phyloP scores from a whole-genome alignment of 371 early-diverging fungal genomes.

The Coemansia sp. region DNA sequence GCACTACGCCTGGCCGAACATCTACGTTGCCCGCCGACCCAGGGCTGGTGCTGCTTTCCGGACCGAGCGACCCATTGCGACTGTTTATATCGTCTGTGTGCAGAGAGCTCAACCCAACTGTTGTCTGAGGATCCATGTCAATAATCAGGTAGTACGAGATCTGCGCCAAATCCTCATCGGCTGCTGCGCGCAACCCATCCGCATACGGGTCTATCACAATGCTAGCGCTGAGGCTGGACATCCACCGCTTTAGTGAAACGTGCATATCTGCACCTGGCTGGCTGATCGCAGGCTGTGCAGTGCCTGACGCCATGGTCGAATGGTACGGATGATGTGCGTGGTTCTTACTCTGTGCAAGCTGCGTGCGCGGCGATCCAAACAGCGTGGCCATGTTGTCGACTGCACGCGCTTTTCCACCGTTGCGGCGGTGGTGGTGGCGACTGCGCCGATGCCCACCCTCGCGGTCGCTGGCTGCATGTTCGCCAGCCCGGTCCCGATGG shows the following conservation, averaged over 20 bases:
- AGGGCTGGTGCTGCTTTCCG: neutral
- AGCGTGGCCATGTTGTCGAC: conserved; percentile 29
- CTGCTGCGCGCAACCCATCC: conserved; percentile 12
- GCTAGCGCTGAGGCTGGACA: conserved; percentile 29
- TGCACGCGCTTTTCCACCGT: neutral
- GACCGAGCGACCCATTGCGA: conserved; percentile 45
- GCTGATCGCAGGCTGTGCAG: neutral
- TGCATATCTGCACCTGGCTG: neutral
- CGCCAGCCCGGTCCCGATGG: conserved; percentile 6
- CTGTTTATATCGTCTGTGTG: conserved; percentile 22
- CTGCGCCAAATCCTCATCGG: conserved; percentile 9
- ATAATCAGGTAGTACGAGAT: conserved; percentile 44
- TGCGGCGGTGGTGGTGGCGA: conserved; percentile 5
- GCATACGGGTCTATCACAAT: conserved; percentile 21
- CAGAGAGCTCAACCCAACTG: conserved; percentile 24
- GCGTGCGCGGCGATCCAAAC: conserved; percentile 15
- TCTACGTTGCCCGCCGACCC: neutral
- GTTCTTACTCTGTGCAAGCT: neutral
- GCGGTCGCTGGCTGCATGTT: neutral
- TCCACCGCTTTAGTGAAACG: conserved; percentile 36
- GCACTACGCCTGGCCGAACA: neutral
- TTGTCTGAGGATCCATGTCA: conserved; percentile 50
- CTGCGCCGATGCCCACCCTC: neutral
- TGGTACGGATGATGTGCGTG: conserved; percentile 9
- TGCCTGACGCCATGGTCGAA: conserved; percentile 1